Conservation (phyloP, 2,329 filamentous ascomycete species). For the Pestalotiopsis sp. region DNA sequence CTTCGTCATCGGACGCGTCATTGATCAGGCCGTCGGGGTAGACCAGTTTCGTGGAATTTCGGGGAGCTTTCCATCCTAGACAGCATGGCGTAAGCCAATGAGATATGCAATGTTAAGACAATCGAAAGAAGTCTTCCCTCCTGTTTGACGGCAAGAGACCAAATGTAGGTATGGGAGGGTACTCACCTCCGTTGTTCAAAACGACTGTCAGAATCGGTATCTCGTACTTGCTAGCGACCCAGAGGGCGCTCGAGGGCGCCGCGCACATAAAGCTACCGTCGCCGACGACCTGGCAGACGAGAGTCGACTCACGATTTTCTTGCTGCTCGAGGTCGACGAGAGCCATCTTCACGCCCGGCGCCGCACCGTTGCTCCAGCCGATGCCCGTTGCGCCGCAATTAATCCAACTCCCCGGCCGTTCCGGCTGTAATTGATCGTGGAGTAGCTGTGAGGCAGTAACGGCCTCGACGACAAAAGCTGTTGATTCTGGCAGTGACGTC, state of each 20-base stretch:
- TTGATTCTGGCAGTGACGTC: conserved; percentile 33
- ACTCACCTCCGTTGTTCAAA: conserved; percentile 51
- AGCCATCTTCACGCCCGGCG: conserved; percentile 73
- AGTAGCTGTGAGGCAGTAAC: conserved; percentile 72
- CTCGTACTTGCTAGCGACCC: conserved; percentile 48
- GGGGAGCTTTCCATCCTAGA: conserved; percentile 28
- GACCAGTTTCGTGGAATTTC: conserved; percentile 24
- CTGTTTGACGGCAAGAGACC: no score
- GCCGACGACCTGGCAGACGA: conserved; percentile 51
- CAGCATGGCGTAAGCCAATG: no score
- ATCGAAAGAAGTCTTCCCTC: no score
- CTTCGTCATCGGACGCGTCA: conserved; percentile 24
- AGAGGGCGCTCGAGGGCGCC: conserved; percentile 49
- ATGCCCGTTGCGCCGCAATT: conserved; percentile 82
- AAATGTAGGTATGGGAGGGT: no score
- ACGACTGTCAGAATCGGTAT: conserved; percentile 51
- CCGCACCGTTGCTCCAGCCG: conserved; percentile 78
- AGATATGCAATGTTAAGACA: no score
- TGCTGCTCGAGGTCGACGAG: conserved; percentile 50
- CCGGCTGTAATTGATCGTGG: conserved; percentile 70
- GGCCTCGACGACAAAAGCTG: conserved; percentile 77
- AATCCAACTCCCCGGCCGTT: conserved; percentile 72
- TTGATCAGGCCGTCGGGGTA: conserved; percentile 23
- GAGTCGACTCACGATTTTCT: conserved; percentile 37
- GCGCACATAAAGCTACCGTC: conserved; percentile 52